phyloP scores from a whole-genome alignment of 2,329 filamentous ascomycete species.

The Aspergillus caelatus region DNA sequence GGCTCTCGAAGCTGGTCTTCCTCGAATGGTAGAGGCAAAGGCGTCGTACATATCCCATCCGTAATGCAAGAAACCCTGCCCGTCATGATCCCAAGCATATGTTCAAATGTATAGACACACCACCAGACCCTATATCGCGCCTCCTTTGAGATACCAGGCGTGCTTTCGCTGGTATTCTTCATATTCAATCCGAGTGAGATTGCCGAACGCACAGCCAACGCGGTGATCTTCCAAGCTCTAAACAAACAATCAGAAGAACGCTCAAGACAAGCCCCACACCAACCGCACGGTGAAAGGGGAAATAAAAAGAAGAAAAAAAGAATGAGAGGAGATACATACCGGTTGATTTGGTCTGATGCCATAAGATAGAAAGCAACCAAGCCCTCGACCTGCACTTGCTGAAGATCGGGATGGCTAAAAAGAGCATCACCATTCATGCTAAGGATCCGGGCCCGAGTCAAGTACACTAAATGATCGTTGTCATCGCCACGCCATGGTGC shows the following conservation, averaged over 20 bases:
- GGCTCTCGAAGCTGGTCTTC: slow-evolving; percentile 42
- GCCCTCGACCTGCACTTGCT: slow-evolving; percentile 49
- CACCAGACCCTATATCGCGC: slow-evolving; percentile 52
- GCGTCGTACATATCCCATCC: slow-evolving; percentile 47
- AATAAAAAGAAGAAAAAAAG: not conserved
- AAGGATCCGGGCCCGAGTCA: slow-evolving; percentile 47
- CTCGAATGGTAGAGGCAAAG: slow-evolving; percentile 45
- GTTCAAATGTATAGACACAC: slow-evolving; percentile 49
- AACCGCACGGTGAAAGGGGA: not conserved
- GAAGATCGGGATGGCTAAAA: slow-evolving; percentile 48
- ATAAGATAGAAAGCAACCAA: slow-evolving; percentile 49
- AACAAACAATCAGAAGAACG: not conserved
- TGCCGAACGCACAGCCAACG: slow-evolving; percentile 46
- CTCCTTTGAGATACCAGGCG: slow-evolving; percentile 45
- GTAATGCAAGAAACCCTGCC: slow-evolving; percentile 47
- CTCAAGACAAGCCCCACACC: not conserved
- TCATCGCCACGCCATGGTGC: slow-evolving; percentile 46
- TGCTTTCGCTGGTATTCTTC: slow-evolving; percentile 43
- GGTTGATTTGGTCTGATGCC: slow-evolving; percentile 47
- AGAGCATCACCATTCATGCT: slow-evolving; percentile 47
- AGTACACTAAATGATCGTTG: slow-evolving; percentile 48
- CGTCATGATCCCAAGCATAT: slow-evolving; percentile 50
- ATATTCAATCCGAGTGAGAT: slow-evolving; percentile 49
- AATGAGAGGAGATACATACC: slow-evolving; percentile 31
- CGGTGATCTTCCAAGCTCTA: slow-evolving; percentile 47